Percentiles rank a stretch among this genome's conserved stretches.
phyloP scores from a whole-genome alignment of 352 stramenopile genomes.

The Aphanomyces astaci region DNA sequence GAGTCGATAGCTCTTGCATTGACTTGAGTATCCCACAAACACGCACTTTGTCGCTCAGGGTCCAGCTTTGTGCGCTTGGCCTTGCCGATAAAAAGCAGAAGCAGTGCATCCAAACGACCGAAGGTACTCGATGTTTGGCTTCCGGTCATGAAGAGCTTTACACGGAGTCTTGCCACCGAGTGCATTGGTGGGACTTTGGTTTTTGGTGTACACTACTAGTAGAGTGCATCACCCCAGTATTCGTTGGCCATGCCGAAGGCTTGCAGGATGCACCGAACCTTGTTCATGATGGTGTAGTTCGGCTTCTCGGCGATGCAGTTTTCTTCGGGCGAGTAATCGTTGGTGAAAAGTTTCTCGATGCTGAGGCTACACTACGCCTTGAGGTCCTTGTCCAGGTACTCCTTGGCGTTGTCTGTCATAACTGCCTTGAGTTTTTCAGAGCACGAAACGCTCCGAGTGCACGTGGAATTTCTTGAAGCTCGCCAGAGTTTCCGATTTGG shows the following conservation, averaged over 20 bases:
- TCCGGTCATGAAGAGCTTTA: slow-evolving; percentile 6
- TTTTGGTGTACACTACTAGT: slow-evolving; percentile 11
- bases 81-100: slow-evolving; percentile 25
- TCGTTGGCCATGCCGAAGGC: not conserved
- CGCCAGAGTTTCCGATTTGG: not conserved
- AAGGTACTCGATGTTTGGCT: slow-evolving; percentile 20
- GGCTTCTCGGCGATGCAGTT: not conserved
- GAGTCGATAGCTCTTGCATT: slow-evolving; percentile 20
- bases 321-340: slow-evolving; percentile 1
- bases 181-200: slow-evolving; percentile 3
- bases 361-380: not conserved
- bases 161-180: not conserved
- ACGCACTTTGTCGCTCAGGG: slow-evolving; percentile 14
- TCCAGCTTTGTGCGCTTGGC: slow-evolving; percentile 17
- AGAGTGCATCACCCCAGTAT: slow-evolving; percentile 1
- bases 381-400: slow-evolving; percentile 22
- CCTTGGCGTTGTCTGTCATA: slow-evolving; percentile 23
- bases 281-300: slow-evolving; percentile 5
- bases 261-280: not conserved
- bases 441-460: not conserved
- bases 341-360: not conserved
- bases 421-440: slow-evolving; percentile 19
- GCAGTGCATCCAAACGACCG: slow-evolving; percentile 22
- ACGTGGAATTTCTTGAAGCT: slow-evolving; percentile 8
- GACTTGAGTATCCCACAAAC: not conserved